phyloP scores from a whole-genome alignment of 2,329 filamentous ascomycete species.

The Fusarium sp. region DNA sequence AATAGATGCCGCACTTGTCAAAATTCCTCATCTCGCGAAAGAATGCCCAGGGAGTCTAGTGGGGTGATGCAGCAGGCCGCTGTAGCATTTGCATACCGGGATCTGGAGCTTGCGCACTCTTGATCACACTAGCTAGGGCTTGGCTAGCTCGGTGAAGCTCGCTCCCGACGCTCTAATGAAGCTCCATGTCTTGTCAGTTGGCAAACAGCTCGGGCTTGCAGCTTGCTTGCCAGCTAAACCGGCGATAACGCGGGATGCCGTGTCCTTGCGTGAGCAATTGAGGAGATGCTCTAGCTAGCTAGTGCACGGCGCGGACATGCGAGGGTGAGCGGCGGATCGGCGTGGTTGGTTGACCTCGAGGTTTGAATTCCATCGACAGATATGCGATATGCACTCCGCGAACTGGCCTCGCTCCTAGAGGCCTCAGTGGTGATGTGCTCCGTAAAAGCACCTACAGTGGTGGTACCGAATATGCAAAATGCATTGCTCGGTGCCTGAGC shows the following conservation, averaged over 20 bases:
- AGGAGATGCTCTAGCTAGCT: constrained; percentile 15
- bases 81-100: constrained; percentile 32
- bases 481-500: constrained; percentile 29
- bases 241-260: constrained; percentile 39
- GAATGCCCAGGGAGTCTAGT: constrained; percentile 21
- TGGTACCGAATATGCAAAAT: constrained; percentile 24
- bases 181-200: constrained; percentile 23
- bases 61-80: constrained; percentile 29
- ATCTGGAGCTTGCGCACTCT: constrained; percentile 47
- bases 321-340: constrained; percentile 37
- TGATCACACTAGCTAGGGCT: constrained; percentile 44
- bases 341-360: constrained; percentile 38
- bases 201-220: constrained; percentile 22
- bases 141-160: constrained; percentile 37
- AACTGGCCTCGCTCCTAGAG: constrained; percentile 1
- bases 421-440: constrained; percentile 17
- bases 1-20: constrained; percentile 31
- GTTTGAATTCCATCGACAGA: constrained; percentile 2
- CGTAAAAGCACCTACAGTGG: constrained; percentile 3
- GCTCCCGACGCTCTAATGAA: constrained; percentile 11
- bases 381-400: constrained; percentile 18
- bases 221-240: constrained; percentile 28
- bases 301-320: constrained; percentile 22
- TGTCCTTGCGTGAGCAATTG: constrained; percentile 32
- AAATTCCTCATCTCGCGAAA: constrained; percentile 27